A percentile compares a stretch with the other conserved stretches of the same genome.
These are phyloP conservation scores for Scutellaria galericulata DNA, from an alignment of 257 asterid species.

Conservation along the genomic window DNA sequence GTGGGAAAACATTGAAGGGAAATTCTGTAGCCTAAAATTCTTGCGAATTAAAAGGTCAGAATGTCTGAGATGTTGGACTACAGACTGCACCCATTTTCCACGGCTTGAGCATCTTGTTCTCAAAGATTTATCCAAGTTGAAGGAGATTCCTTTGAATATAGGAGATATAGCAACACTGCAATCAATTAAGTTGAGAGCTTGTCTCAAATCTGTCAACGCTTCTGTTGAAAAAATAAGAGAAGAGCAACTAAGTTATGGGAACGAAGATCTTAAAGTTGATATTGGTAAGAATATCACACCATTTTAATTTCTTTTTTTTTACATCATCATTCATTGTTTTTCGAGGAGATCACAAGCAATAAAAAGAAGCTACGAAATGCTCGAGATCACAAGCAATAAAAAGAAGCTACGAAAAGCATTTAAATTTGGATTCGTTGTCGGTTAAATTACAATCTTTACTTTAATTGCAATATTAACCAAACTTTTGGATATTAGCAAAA, in stretches of 20 bases:
- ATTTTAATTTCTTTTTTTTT: not conserved
- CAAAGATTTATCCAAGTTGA: not conserved
- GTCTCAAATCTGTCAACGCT: not conserved
- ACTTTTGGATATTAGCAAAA: no score
- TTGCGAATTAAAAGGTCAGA: no score
- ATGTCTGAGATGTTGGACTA: not conserved
- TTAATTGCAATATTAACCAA: no score
- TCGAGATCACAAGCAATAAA: no score
- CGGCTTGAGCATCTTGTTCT: constrained; percentile 14
- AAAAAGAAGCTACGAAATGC: no score
- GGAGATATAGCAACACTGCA: constrained; percentile 26
- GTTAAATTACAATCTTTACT: no score
- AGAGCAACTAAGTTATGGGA: not conserved
- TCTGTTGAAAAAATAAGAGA: not conserved
- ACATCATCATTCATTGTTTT: no score
- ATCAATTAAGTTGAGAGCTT: not conserved
- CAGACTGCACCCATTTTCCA: constrained; percentile 13
- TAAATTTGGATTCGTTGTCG: no score
- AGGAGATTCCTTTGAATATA: constrained; percentile 26
- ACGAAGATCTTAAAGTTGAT: not conserved
- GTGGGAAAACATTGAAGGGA: no score
- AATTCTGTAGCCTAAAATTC: not conserved
- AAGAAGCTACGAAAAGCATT: no score
- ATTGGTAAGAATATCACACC: not conserved
- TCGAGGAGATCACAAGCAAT: no score